Evolutionary conservation across 1,139 yeast species (phyloP), one percentile per base, ranked within the genome.

Genomic region (Sugiyamaella xylanicola): DNA sequence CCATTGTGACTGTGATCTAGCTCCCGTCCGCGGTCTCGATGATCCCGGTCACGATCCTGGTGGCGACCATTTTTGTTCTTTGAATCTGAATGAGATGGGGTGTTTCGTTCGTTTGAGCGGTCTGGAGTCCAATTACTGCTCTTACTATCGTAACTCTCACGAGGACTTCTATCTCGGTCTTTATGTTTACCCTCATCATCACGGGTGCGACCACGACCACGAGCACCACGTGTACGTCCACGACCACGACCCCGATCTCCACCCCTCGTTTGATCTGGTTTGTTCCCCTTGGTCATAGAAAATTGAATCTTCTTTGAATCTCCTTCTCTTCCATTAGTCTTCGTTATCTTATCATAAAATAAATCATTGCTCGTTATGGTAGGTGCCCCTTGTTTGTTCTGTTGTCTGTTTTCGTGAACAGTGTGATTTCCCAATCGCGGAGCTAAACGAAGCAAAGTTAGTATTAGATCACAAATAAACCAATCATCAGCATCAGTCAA

Each of bases 281-380:
- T 19, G 4, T 19, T 39, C 16, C 46, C 27, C 16, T 19, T 41
- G 25, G 20, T 20, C 11, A 41, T 17, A 17, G 45, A 48, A 19
- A 40, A 48, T 27, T 40, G 46, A 27, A 48, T 48, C 19, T 32
- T 46, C 36, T 46, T 46, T 9, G 48, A 17, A 17, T 19, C 48
- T 16, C 16, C 27, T 19, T 32, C 40, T 16, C 32, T 32, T 11
- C 19, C n/a, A 5, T 15, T 32, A 5, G 9, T 27, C 2, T 15
- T 25, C 11, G 16, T 15, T 2, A 45, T 11, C 16, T 44, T 44
- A 3, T 29, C 39, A 29, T 44, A 19, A 20, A 44, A 44, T n/a
- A 44, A 17, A 17, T 44, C 48, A 20, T 17, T 42, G 7, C 46
- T 42, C 25, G 5, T 3, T 3, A 25, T 42, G 8, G 19, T 29